Evolutionary conservation across 306 rosid genomes (phyloP).

Genomic region (Fragaria vesca): DNA sequence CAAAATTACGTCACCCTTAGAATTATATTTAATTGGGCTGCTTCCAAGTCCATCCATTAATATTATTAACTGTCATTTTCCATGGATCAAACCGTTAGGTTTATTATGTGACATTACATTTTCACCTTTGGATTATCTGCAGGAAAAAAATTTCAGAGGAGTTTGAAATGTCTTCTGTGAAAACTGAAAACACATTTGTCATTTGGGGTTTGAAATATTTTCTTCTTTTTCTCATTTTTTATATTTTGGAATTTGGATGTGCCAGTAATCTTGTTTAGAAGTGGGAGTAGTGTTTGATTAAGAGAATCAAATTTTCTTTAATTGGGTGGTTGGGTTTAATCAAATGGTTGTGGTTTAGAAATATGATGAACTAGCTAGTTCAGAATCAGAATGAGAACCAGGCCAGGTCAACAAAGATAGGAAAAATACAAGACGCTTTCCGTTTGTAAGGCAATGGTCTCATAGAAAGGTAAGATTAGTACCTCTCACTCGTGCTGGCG

Average conservation of each 20-base stretch:
- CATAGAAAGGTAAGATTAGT: background rate
- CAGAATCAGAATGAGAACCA: background rate
- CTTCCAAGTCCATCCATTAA: constrained; percentile 3
- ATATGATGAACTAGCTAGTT: background rate
- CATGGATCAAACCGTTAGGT: constrained; percentile 2
- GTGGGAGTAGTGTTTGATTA: background rate
- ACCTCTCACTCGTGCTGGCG: background rate
- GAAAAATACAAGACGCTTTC: background rate
- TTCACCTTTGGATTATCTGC: constrained; percentile 2
- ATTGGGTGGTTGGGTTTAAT: constrained; percentile 4
- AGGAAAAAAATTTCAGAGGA: background rate
- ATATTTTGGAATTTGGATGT: background rate
- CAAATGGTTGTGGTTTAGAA: background rate
- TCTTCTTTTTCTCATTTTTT: background rate
- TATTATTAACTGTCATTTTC: background rate
- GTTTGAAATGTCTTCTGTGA: constrained; percentile 1
- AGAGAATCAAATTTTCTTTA: background rate
- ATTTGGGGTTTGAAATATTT: background rate
- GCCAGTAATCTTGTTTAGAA: background rate
- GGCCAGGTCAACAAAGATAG: constrained; percentile 12
- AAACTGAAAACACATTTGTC: background rate
- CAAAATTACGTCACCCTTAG: background rate
- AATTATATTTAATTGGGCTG: constrained; percentile 1
- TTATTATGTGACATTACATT: background rate
- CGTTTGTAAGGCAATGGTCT: background rate